phyloP scores from a whole-genome alignment of 176 grass and related monocot species.

The Cenchrus americanus region DNA sequence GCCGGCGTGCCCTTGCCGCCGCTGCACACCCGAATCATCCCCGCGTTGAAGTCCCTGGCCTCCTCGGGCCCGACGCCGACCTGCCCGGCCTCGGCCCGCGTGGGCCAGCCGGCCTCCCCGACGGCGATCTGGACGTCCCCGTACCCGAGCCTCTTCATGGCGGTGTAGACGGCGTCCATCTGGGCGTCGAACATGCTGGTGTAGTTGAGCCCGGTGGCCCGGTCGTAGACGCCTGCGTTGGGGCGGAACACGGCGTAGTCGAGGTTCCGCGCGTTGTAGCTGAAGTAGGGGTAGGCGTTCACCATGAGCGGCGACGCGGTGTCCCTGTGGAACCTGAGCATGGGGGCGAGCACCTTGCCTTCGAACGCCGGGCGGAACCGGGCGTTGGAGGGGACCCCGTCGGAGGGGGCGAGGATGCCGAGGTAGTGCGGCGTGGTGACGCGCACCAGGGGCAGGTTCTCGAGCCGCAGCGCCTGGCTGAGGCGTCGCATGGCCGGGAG shows the following conservation, averaged over 20 bases:
- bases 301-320: slow-evolving; percentile 63
- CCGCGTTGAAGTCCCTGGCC: slow-evolving; percentile 70
- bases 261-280: slow-evolving; percentile 55
- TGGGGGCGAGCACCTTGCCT: slow-evolving; percentile 54
- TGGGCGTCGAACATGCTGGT: slow-evolving; percentile 88
- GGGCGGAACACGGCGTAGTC: slow-evolving; percentile 76
- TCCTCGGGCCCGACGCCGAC: slow-evolving; percentile 69
- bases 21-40: slow-evolving; percentile 60
- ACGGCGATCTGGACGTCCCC: slow-evolving; percentile 73
- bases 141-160: slow-evolving; percentile 66
- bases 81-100: slow-evolving; percentile 60
- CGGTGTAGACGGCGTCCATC: slow-evolving; percentile 78
- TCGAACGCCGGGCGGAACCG: slow-evolving; percentile 52
- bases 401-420: slow-evolving; percentile 64
- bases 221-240: slow-evolving; percentile 64
- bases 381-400: slow-evolving; percentile 62
- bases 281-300: slow-evolving; percentile 94
- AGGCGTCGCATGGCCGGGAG: slow-evolving; percentile 73
- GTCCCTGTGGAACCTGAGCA: slow-evolving; percentile 78
- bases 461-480: slow-evolving; percentile 45
- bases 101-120: slow-evolving; percentile 88
- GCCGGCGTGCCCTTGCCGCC: slow-evolving; percentile 68
- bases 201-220: slow-evolving; percentile 64
- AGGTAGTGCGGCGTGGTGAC: slow-evolving; percentile 87
- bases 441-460: slow-evolving; percentile 40